These are phyloP conservation scores for Fusarium sp. DNA, from an alignment of 2,329 filamentous ascomycete species.

Conservation along the genomic window DNA sequence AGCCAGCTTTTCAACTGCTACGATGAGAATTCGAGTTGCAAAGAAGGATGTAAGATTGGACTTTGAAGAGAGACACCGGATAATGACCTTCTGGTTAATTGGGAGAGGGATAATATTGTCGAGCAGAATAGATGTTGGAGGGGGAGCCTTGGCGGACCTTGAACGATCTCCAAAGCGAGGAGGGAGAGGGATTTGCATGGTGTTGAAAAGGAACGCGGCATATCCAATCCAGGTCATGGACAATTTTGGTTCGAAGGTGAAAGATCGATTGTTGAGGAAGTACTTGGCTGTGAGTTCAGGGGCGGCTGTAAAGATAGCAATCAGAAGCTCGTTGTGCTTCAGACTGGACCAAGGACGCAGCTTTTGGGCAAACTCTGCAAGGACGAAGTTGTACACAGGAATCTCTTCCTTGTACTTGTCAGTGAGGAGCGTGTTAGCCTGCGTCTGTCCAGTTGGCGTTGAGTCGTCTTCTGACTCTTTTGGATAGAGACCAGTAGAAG, in stretches of 20 bases:
- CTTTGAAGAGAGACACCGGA: slow-evolving; percentile 82
- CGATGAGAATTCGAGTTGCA: slow-evolving; percentile 80
- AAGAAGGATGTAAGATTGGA: slow-evolving; percentile 87
- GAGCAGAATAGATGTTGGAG: slow-evolving; percentile 81
- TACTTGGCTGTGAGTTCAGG: slow-evolving; percentile 92
- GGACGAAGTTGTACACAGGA: slow-evolving; percentile 81
- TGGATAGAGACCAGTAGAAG: slow-evolving; percentile 87
- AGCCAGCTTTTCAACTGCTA: slow-evolving; percentile 83
- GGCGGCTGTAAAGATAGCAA: slow-evolving; percentile 82
- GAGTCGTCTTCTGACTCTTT: slow-evolving; percentile 70
- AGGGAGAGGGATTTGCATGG: slow-evolving; percentile 81
- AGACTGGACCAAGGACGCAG: slow-evolving; percentile 86
- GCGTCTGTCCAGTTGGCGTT: slow-evolving; percentile 51
- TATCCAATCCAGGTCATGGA: slow-evolving; percentile 97
- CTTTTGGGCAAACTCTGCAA: slow-evolving; percentile 83
- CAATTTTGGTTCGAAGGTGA: slow-evolving; percentile 90
- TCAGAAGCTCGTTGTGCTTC: slow-evolving; percentile 83
- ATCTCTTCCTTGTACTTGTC: slow-evolving; percentile 75
- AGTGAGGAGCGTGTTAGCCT: slow-evolving; percentile 73
- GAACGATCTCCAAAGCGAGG: slow-evolving; percentile 76
- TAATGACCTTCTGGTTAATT: slow-evolving; percentile 82
- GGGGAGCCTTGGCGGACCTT: slow-evolving; percentile 74
- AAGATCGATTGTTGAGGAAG: slow-evolving; percentile 82
- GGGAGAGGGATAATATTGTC: slow-evolving; percentile 90
- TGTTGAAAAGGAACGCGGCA: slow-evolving; percentile 86